Conservation (phyloP, 306 rosid genomes). For the Vigna radiata region DNA sequence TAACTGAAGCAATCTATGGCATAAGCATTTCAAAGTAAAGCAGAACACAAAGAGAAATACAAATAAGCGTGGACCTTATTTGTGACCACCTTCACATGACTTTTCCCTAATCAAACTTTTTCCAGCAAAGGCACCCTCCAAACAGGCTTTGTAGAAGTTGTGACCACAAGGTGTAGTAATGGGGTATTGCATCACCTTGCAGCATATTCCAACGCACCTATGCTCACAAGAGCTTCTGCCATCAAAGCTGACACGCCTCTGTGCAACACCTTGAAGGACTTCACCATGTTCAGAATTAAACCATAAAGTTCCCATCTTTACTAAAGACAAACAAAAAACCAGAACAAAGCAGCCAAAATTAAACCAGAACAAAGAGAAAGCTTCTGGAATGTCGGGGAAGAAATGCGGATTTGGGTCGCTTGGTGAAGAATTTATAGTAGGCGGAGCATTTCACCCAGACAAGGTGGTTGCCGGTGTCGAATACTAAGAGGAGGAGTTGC, state of each 20-base stretch:
- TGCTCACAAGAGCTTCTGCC: conserved; percentile 70
- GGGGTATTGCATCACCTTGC: conserved; percentile 57
- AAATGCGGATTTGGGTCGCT: conserved; percentile 54
- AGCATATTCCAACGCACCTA: conserved; percentile 62
- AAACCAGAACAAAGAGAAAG: conserved; percentile 21
- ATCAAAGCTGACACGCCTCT: conserved; percentile 81
- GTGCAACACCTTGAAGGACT: conserved; percentile 88
- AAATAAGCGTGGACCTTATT: not conserved
- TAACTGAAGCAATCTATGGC: not conserved
- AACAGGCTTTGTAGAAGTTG: conserved; percentile 71
- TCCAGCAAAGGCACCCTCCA: conserved; percentile 64
- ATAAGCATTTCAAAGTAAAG: not conserved
- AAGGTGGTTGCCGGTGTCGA: conserved; percentile 80
- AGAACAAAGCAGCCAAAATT: too few relatives aligned
- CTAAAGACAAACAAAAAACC: not conserved
- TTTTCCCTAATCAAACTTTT: conserved; percentile 61
- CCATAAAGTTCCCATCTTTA: not conserved
- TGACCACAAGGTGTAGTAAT: conserved; percentile 77
- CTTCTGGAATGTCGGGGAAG: conserved; percentile 67
- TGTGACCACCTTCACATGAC: conserved; percentile 52
- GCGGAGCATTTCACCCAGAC: conserved; percentile 84
- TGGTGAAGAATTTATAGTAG: conserved; percentile 46
- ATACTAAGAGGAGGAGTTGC: conserved; percentile 70
- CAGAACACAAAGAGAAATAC: not conserved
- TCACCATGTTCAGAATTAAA: not conserved